Percentiles rank a stretch among this genome's conserved stretches.
Evolutionary conservation across 768 basidiomycete species (phyloP).

Genomic region (Boletus coccyginus): DNA sequence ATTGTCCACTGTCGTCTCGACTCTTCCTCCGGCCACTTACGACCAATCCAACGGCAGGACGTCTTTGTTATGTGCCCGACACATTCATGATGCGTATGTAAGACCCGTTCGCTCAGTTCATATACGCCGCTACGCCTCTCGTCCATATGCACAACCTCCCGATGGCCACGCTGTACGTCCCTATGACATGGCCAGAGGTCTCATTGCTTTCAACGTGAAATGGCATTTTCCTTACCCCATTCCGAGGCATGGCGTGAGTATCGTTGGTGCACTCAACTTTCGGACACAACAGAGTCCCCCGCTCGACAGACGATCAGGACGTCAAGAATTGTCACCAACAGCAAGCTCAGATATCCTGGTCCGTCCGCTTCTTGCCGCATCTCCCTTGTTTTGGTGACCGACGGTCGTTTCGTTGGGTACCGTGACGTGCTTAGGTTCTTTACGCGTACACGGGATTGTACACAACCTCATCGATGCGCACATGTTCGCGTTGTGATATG

Average conservation of each 20-base stretch:
- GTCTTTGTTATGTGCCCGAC: too few relatives aligned
- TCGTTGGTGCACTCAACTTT: too few relatives aligned
- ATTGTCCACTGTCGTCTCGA: too few relatives aligned
- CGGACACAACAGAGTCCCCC: too few relatives aligned
- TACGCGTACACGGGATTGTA: slow-evolving; percentile 79
- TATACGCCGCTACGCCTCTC: slow-evolving; percentile 64
- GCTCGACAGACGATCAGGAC: too few relatives aligned
- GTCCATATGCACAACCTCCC: slow-evolving; percentile 73
- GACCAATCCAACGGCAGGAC: too few relatives aligned
- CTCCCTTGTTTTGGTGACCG: background rate
- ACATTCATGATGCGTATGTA: slow-evolving; percentile 51
- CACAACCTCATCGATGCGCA: slow-evolving; percentile 85
- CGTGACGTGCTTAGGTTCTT: too few relatives aligned
- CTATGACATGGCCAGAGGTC: slow-evolving; percentile 71
- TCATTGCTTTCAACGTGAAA: slow-evolving; percentile 92
- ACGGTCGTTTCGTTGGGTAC: too few relatives aligned
- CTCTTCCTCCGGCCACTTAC: too few relatives aligned
- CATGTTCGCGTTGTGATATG: slow-evolving; percentile 26
- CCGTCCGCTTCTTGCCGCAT: slow-evolving; percentile 11
- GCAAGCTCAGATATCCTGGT: slow-evolving; percentile 69
- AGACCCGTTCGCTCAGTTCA: slow-evolving; percentile 65
- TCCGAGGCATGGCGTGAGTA: slow-evolving; percentile 72
- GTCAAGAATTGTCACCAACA: too few relatives aligned
- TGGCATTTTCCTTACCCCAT: slow-evolving; percentile 88
- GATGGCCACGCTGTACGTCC: slow-evolving; percentile 73